Percentiles rank a stretch among this genome's conserved stretches.
Conservation (phyloP, 116 monocot species). For the Phalaenopsis hybrid region DNA sequence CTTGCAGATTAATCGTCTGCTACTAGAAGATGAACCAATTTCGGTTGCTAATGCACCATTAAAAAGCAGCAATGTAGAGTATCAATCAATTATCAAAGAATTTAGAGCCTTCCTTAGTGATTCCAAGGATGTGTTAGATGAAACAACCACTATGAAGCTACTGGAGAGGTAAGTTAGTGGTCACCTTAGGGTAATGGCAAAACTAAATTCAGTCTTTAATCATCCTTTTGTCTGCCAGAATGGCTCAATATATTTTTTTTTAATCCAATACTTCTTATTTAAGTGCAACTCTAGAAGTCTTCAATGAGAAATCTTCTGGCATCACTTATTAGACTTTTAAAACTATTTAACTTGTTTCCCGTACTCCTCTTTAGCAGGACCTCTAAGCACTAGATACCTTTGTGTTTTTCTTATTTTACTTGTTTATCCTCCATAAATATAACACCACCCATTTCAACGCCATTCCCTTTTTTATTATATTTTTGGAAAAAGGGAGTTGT, state of each 20-base stretch:
- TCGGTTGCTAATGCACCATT: constrained; percentile 15
- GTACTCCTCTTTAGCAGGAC: too few relatives aligned
- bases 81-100: constrained; percentile 61
- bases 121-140: constrained; percentile 92
- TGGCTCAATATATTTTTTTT: not conserved
- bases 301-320: too few relatives aligned
- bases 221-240: not conserved
- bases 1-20: constrained; percentile 83
- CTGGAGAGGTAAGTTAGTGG: constrained; percentile 58
- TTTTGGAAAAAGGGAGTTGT: not conserved
- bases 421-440: too few relatives aligned
- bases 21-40: constrained; percentile 68
- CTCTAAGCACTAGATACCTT: too few relatives aligned
- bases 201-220: not conserved
- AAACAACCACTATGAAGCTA: constrained; percentile 81
- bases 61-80: constrained; percentile 42
- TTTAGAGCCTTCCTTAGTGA: constrained; percentile 93
- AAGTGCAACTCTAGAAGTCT: too few relatives aligned
- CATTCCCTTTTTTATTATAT: too few relatives aligned
- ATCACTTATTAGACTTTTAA: too few relatives aligned
- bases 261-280: not conserved
- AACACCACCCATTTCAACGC: too few relatives aligned
- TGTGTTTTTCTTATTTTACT: too few relatives aligned
- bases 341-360: too few relatives aligned
- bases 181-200: constrained; percentile 3